A percentile compares a stretch with the other conserved stretches of the same genome.
phyloP scores from a whole-genome alignment of 257 asterid genomes.

The Parsonsia alboflavescens region DNA sequence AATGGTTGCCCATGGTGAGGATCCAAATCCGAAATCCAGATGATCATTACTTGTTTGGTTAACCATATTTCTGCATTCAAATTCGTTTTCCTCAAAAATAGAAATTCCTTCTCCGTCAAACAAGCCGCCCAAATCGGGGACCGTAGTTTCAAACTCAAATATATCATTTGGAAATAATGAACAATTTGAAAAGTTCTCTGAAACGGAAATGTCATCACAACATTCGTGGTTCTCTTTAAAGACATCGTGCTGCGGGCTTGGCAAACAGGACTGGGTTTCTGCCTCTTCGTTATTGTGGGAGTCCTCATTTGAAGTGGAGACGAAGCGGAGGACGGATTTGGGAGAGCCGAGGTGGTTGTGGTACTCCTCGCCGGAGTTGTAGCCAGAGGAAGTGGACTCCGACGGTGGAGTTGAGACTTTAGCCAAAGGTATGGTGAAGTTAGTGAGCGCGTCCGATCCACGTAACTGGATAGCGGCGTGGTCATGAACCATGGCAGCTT shows the following conservation, averaged over 20 bases:
- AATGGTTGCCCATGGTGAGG: constrained; percentile 18
- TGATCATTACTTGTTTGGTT: constrained; percentile 9
- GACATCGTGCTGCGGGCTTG: constrained; percentile 22
- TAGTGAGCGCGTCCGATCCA: constrained; percentile 91
- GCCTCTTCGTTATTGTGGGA: constrained; percentile 36
- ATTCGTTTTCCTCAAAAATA: constrained; percentile 30
- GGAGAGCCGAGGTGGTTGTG: constrained; percentile 53
- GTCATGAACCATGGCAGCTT: constrained; percentile 97
- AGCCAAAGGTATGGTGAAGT: constrained; percentile 42
- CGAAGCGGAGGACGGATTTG: constrained; percentile 59
- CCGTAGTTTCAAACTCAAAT: constrained; percentile 46
- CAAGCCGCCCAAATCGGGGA: constrained; percentile 32
- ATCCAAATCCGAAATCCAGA: constrained; percentile 43
- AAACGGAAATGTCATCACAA: constrained; percentile 7
- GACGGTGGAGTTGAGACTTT: background rate
- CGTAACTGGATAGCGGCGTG: constrained; percentile 94
- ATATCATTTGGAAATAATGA: constrained; percentile 32
- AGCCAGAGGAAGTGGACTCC: constrained; percentile 34
- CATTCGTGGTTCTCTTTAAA: constrained; percentile 19
- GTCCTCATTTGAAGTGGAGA: constrained; percentile 33
- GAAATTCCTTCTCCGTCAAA: constrained; percentile 42
- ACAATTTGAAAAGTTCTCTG: constrained; percentile 34
- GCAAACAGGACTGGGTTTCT: constrained; percentile 34
- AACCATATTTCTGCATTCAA: constrained; percentile 16
- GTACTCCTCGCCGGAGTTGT: constrained; percentile 75